Base-by-base conservation (phyloP, 805 yeast species). In the Yarrowia porcina region DNA sequence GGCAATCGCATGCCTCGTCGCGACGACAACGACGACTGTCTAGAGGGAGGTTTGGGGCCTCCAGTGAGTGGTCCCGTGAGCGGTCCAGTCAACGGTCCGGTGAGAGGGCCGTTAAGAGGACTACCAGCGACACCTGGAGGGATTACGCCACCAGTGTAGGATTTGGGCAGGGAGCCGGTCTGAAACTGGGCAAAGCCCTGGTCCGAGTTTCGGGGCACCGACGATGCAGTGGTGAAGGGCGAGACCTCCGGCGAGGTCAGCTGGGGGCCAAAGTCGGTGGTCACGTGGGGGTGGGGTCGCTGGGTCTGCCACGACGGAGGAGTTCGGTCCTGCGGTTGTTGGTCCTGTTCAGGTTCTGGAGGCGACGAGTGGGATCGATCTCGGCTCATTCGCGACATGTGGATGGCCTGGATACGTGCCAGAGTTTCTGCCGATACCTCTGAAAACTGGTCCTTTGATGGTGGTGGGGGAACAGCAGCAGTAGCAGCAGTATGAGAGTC, bases 361-460 rank as follows among this genome's bases (percentile, higher is more conserved):
- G 59, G 65, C 44, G 63, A 65, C 39, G 63, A 65, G 71, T 7
- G 71, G 70, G 68, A 76, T 71, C 41, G 75, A 70, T 7, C 68
- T 57, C 77, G 75, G 54, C 76, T 75, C 64, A 84, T 85, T 67
- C 97, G 82, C 70, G 87, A 85, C 66, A 89, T 90, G 73, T 91
- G 97, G 69, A 92, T 89, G 0, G 96, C 97, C 72, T 88, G 76
- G 36, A 92, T 80, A 66, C 94, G 79, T 0, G 97, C 97, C 73
- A 91, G 97, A 41, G 90, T 82, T 66, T 89, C 93, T 11, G 94
- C 86, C 68, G 76, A 70, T 39, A 71, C 59, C 10, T 35, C 44
- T 4, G 44, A 23, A 4, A 23, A 12, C 27, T 20, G 28, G 21
- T 33, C 32, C 2, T 20, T n/a, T n/a, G 42, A n/a, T 21, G 56